A percentile compares a stretch with the other conserved stretches of the same genome.
phyloP scores from a whole-genome alignment of 1,284 basidiomycete genomes.

The Apiotrichum veenhuisii region DNA sequence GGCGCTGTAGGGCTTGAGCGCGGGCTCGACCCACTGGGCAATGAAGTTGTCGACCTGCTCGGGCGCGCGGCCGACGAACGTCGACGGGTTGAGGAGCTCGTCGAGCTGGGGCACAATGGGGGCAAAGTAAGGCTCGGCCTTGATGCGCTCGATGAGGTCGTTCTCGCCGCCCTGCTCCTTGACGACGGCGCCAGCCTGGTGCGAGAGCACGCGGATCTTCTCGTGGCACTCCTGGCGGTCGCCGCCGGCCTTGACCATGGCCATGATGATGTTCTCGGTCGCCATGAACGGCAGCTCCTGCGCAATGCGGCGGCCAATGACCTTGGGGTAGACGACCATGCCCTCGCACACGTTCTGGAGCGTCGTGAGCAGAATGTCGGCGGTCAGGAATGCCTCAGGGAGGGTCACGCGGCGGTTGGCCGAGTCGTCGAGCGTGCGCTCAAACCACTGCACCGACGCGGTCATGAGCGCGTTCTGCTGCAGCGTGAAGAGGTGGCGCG shows the following conservation, averaged over 20 bases:
- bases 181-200: constrained; percentile 90
- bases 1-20: constrained; percentile 61
- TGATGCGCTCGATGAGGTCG: constrained; percentile 87
- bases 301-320: constrained; percentile 84
- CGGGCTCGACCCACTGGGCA: constrained; percentile 83
- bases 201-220: constrained; percentile 91
- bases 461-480: constrained; percentile 94
- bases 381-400: constrained; percentile 94
- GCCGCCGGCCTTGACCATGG: constrained; percentile 88
- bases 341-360: constrained; percentile 97
- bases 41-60: constrained; percentile 90
- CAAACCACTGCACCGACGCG: constrained; percentile 89
- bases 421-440: constrained; percentile 92
- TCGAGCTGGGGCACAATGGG: constrained; percentile 56
- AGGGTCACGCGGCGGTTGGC: constrained; percentile 95
- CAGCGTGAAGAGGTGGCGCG: constrained; percentile 86
- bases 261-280: constrained; percentile 99
- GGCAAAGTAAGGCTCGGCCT: constrained; percentile 62
- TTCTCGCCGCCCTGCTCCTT: constrained; percentile 94
- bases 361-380: constrained; percentile 92
- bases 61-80: constrained; percentile 85
- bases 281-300: constrained; percentile 99
- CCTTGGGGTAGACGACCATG: constrained; percentile 93
- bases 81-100: constrained; percentile 66
- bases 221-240: constrained; percentile 97